These are phyloP conservation scores for Aspergillus brunneoviolaceus DNA, from an alignment of 2,329 filamentous ascomycete species.

Conservation along the genomic window DNA sequence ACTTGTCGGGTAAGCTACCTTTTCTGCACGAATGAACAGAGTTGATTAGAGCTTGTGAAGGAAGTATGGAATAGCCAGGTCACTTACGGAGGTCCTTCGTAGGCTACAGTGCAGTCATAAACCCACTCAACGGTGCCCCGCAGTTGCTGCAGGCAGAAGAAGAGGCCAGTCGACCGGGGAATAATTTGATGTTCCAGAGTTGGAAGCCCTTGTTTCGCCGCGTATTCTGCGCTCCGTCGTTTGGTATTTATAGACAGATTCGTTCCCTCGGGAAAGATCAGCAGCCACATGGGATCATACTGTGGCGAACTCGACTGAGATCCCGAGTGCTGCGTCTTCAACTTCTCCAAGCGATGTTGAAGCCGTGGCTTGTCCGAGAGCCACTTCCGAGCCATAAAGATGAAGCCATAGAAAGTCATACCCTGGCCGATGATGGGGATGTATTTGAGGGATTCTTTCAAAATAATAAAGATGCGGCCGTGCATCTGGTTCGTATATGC, in stretches of 20 bases:
- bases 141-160: constrained; percentile 62
- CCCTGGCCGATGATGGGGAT: constrained; percentile 63
- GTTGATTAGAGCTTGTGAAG: constrained; percentile 6
- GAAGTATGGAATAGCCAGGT: not conserved
- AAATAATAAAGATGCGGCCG: constrained; percentile 65
- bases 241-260: constrained; percentile 59
- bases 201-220: constrained; percentile 56
- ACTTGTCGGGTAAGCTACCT: constrained; percentile 82
- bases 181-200: constrained; percentile 61
- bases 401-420: constrained; percentile 66
- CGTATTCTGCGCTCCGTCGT: constrained; percentile 57
- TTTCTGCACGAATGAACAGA: constrained; percentile 50
- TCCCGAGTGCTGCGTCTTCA: constrained; percentile 53
- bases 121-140: constrained; percentile 61
- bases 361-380: constrained; percentile 60
- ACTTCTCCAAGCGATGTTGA: constrained; percentile 55
- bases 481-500: constrained; percentile 66
- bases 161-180: constrained; percentile 60
- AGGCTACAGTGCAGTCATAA: constrained; percentile 84
- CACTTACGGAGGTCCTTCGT: constrained; percentile 87
- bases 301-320: constrained; percentile 48
- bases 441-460: constrained; percentile 65
- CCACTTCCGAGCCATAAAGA: constrained; percentile 65
- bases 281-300: constrained; percentile 64
- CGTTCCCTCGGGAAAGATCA: constrained; percentile 66